phyloP scores from a whole-genome alignment of 2,329 filamentous ascomycete genomes.

The Penicillium sp. region DNA sequence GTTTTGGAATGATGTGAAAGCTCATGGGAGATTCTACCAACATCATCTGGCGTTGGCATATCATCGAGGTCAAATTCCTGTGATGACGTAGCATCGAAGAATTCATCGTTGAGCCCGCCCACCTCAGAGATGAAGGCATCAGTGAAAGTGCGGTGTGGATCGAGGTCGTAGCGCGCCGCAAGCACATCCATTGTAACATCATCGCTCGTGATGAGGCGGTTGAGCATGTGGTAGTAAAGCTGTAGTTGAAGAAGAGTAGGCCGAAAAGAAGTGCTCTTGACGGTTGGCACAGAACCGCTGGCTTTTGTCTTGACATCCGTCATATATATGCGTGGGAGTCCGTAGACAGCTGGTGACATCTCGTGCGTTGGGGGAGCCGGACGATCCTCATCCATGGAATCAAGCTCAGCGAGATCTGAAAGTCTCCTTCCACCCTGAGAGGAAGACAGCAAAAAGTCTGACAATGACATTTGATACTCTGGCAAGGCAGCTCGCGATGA shows the following conservation, averaged over 20 bases:
- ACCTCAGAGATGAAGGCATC: conserved; percentile 76
- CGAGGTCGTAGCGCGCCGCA: conserved; percentile 68
- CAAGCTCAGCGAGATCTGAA: conserved; percentile 26
- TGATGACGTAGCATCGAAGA: conserved; percentile 50
- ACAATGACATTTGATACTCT: conserved; percentile 47
- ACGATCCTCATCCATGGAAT: conserved; percentile 9
- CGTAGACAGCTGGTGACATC: conserved; percentile 21
- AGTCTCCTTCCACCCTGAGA: conserved; percentile 36
- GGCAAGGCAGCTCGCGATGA: conserved; percentile 37
- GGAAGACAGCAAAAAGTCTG: conserved; percentile 44
- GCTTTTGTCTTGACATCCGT: conserved; percentile 82
- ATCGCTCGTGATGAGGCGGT: conserved; percentile 64
- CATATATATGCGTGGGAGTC: conserved; percentile 61
- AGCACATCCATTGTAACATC: conserved; percentile 67
- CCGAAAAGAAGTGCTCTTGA: conserved; percentile 59
- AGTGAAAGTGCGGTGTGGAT: conserved; percentile 65
- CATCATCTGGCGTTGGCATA: conserved; percentile 26
- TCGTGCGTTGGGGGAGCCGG: conserved; percentile 3
- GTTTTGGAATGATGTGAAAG: conserved; percentile 9
- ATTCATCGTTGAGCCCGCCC: conserved; percentile 64
- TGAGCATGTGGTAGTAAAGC: conserved; percentile 83
- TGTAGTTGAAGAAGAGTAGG: conserved; percentile 84
- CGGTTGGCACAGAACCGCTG: conserved; percentile 60
- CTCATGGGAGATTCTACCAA: conserved; percentile 5
- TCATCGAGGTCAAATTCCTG: conserved; percentile 30